phyloP scores from a whole-genome alignment of 805 yeast genomes.

The Ogataea degrootiae region DNA sequence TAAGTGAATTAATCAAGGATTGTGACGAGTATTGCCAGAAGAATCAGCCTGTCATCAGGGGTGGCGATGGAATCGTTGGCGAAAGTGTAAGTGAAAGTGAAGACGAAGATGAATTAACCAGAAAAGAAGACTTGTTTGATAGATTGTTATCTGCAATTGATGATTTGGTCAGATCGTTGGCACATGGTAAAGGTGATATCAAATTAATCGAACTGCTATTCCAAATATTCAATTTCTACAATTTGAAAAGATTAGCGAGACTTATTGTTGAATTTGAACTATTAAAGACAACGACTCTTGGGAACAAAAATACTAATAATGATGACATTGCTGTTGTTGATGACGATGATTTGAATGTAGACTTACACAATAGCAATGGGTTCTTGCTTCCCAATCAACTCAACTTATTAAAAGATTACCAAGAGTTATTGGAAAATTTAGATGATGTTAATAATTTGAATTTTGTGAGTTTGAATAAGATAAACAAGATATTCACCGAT shows the following conservation, averaged over 20 bases:
- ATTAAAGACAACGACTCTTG: constrained; percentile 26
- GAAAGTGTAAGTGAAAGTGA: constrained; percentile 6
- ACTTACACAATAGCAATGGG: constrained; percentile 13
- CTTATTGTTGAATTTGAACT: constrained; percentile 56
- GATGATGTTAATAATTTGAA: constrained; percentile 12
- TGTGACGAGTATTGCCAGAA: not conserved
- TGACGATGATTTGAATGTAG: constrained; percentile 21
- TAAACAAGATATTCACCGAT: constrained; percentile 2
- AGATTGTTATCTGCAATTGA: constrained; percentile 36
- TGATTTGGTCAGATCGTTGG: constrained; percentile 60
- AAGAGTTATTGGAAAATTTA: constrained; percentile 14
- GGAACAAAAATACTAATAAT: constrained; percentile 19
- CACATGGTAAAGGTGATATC: constrained; percentile 65
- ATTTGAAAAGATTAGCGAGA: constrained; percentile 45
- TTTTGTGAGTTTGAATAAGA: constrained; percentile 4
- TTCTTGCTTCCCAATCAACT: constrained; percentile 29
- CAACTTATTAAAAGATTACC: constrained; percentile 16
- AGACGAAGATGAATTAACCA: constrained; percentile 23
- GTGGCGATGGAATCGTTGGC: constrained; percentile 19
- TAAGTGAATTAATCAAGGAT: constrained; percentile 34
- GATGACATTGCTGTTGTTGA: constrained; percentile 1
- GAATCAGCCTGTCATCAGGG: not conserved
- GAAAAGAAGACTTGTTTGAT: constrained; percentile 15
- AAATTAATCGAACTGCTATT: constrained; percentile 45
- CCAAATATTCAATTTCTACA: constrained; percentile 47